These are phyloP conservation scores for Delphinella strobiligena DNA, from an alignment of 2,329 filamentous ascomycete genomes.

Conservation along the genomic window DNA sequence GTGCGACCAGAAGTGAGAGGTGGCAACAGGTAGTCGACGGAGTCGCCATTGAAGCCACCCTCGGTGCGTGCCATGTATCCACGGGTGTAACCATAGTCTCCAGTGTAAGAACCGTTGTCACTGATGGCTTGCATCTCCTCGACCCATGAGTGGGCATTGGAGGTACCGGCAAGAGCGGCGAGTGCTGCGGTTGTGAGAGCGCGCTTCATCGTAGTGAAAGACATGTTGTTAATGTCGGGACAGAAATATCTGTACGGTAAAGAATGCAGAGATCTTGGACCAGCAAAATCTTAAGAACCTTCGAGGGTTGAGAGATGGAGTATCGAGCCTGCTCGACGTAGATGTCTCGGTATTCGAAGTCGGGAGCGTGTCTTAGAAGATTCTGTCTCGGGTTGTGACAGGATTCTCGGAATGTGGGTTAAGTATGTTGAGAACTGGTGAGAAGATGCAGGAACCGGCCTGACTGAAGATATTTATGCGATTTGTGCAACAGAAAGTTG, in stretches of 20 bases:
- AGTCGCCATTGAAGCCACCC: slow-evolving; percentile 44
- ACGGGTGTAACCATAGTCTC: slow-evolving; percentile 61
- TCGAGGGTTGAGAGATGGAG: neutral
- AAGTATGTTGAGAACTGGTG: no score
- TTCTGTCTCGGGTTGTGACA: neutral
- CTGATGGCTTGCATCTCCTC: slow-evolving; percentile 63
- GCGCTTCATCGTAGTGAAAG: slow-evolving; percentile 4
- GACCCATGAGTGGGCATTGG: slow-evolving; percentile 64
- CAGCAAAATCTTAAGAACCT: neutral
- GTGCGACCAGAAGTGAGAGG: slow-evolving; percentile 30
- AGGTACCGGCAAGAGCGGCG: slow-evolving; percentile 1
- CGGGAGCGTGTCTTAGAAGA: neutral
- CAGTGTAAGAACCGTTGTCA: slow-evolving; percentile 60
- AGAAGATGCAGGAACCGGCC: no score
- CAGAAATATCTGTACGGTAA: neutral
- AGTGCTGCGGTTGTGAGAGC: neutral
- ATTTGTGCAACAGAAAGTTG: neutral
- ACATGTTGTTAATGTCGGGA: neutral
- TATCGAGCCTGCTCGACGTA: neutral
- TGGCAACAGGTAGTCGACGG: slow-evolving; percentile 50
- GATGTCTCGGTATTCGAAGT: neutral
- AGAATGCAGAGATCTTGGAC: neutral
- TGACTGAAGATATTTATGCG: neutral
- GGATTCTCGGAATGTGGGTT: neutral
- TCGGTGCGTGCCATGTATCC: slow-evolving; percentile 50